Percentiles rank a stretch among this genome's conserved stretches.
phyloP scores from a whole-genome alignment of 2,329 filamentous ascomycete genomes.

The Thelonectria blattea region DNA sequence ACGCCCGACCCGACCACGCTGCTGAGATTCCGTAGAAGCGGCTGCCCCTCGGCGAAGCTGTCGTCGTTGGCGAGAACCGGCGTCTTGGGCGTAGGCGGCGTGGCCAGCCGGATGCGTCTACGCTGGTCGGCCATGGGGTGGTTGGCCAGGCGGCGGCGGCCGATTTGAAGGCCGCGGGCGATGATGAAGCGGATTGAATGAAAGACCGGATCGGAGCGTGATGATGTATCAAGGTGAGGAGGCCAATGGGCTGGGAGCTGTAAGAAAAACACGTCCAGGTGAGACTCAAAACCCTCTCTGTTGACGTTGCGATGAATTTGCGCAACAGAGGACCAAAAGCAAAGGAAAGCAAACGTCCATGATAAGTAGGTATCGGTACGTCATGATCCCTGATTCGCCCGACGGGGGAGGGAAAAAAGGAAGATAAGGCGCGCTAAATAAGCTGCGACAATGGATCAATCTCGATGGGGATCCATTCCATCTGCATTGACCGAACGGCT shows the following conservation, averaged over 20 bases:
- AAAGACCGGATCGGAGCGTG: too few relatives aligned
- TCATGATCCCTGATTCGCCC: constrained; percentile 36
- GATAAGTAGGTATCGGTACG: constrained; percentile 2
- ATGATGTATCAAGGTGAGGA: too few relatives aligned
- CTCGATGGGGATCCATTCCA: not conserved
- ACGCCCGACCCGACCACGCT: constrained; percentile 28
- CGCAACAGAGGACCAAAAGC: too few relatives aligned
- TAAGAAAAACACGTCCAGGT: too few relatives aligned
- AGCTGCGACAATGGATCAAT: constrained; percentile 7
- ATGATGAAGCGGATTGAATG: not conserved
- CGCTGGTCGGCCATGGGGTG: constrained; percentile 33
- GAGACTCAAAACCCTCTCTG: too few relatives aligned
- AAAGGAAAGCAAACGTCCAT: too few relatives aligned
- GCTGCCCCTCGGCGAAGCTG: constrained; percentile 41
- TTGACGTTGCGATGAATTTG: too few relatives aligned
- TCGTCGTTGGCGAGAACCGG: constrained; percentile 26
- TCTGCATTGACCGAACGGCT: not conserved
- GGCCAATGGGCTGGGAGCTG: too few relatives aligned
- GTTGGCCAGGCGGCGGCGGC: not conserved
- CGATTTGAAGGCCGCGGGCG: not conserved
- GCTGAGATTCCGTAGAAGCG: constrained; percentile 43
- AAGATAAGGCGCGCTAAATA: constrained; percentile 15
- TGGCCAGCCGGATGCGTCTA: constrained; percentile 42
- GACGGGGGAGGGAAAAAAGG: not conserved
- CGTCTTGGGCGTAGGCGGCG: constrained; percentile 31